phyloP scores from a whole-genome alignment of 805 yeast genomes.

The Saccharomycopsis schoenii region DNA sequence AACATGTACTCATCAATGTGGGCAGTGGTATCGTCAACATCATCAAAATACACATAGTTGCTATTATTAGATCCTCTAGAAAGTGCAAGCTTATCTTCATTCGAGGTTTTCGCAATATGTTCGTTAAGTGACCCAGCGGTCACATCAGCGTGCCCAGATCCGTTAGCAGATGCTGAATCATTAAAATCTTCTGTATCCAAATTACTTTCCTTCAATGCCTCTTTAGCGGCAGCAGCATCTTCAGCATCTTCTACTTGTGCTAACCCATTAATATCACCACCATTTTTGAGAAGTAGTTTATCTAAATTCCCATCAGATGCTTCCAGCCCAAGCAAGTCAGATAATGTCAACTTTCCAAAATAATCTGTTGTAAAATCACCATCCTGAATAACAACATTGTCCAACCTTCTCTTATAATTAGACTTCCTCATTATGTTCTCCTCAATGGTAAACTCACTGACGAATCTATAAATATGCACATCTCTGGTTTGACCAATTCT shows the following conservation, averaged over 20 bases:
- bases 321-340: conserved; percentile 60
- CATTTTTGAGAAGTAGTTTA: conserved; percentile 25
- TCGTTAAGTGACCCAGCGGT: conserved; percentile 17
- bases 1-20: conserved; percentile 97
- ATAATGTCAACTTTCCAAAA: conserved; percentile 76
- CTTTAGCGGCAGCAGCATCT: conserved; percentile 79
- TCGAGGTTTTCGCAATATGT: conserved; percentile 20
- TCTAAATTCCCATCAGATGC: conserved; percentile 20
- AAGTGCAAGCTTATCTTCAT: conserved; percentile 22
- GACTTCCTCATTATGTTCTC: conserved; percentile 90
- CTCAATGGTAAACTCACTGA: conserved; percentile 92
- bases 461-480: conserved; percentile 93
- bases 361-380: conserved; percentile 98
- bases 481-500: conserved; percentile 98
- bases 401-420: conserved; percentile 86
- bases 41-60: conserved; percentile 38
- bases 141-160: neutral
- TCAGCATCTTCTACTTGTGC: conserved; percentile 96
- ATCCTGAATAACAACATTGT: conserved; percentile 91
- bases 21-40: conserved; percentile 46
- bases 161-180: conserved; percentile 28
- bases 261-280: conserved; percentile 43
- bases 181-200: conserved; percentile 81
- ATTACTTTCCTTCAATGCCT: conserved; percentile 77
- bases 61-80: conserved; percentile 29